A percentile compares a stretch with the other conserved stretches of the same genome.
These are phyloP conservation scores for Puccinia hordei DNA, from an alignment of 1,284 basidiomycete genomes.

Conservation along the genomic window DNA sequence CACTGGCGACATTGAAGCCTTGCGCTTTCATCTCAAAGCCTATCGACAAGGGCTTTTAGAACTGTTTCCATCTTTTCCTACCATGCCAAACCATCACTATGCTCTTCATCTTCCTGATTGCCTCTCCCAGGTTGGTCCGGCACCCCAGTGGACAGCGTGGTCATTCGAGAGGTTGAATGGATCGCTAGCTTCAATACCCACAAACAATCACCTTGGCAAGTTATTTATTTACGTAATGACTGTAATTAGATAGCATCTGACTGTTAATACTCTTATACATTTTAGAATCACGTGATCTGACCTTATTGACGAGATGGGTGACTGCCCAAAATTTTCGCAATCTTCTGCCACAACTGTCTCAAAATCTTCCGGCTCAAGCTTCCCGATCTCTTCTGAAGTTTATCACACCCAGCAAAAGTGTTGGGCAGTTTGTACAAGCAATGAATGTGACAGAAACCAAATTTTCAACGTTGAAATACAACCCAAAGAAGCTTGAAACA, in stretches of 20 bases:
- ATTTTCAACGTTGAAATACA: conserved; percentile 10
- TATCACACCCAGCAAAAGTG: conserved; percentile 3
- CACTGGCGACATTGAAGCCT: conserved; percentile 5
- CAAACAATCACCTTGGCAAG: conserved; percentile 23
- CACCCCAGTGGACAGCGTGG: conserved; percentile 42
- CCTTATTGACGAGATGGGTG: neutral
- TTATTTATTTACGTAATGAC: neutral
- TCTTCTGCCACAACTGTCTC: neutral
- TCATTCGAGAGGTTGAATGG: conserved; percentile 30
- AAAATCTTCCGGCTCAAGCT: neutral
- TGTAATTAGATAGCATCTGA: neutral
- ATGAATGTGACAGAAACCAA: neutral
- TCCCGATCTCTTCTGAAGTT: conserved; percentile 13
- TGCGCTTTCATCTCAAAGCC: conserved; percentile 12
- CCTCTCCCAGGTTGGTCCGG: conserved; percentile 17
- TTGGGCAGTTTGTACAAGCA: conserved; percentile 27
- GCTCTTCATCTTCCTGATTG: conserved; percentile 44
- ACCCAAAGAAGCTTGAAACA: conserved; percentile 11
- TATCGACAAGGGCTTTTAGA: conserved; percentile 31
- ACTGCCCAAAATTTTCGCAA: neutral
- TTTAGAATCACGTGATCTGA: conserved; percentile 6
- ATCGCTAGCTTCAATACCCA: conserved; percentile 64
- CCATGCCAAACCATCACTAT: conserved; percentile 35
- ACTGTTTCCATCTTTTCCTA: conserved; percentile 18
- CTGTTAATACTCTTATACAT: neutral